Base-by-base conservation (phyloP, 176 grass and related monocot species). In the Triticum monococcum region DNA sequence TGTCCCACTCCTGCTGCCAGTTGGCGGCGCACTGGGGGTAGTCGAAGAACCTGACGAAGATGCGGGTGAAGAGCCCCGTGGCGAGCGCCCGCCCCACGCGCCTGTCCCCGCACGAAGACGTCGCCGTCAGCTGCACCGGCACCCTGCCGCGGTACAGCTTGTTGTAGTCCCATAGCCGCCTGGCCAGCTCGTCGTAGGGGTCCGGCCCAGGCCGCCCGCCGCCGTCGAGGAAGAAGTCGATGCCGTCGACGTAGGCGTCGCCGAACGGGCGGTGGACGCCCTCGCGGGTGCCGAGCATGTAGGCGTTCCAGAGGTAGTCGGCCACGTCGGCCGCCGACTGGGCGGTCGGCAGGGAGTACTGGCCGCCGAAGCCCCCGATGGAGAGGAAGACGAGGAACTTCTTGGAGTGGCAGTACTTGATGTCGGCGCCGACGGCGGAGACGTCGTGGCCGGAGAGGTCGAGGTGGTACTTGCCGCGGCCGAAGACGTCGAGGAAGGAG, bases 361-460 rank as follows among this genome's bases (percentile, higher is more conserved):
- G 5, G 20, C 23, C 1, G 4, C 33, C 77, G 33, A 40, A 37
- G 57, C 77, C 77, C 7, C 77, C 77, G n/a, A 79, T 79, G 77
- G 77, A 79, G 57, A 79, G 56, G 57, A 79, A 37, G 33, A 79
- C 35, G 56, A 24, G n/a, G 33, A 79, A 37, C 33, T 20, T 22
- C 57, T 61, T 60, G 75, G 52, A 60, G 10, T 78, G 52, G 75
- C 75, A 78, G 20, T 78, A 52, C 5, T 32, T 60, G 75, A 78
- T 78, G 75, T 78, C 52, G 30, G 48, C 45, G 31, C 75, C 75
- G 16, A 78, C 52, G 52, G 32, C 2, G 30, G 52, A 57, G 3
- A 78, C 31, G 52, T 78, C 75, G 52, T 78, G 75, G 52, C 75
- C 75, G 52, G 75, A 78, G 75, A 78, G 75, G 75, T 78, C 75